These are phyloP conservation scores for Trametopsis cervina DNA, from an alignment of 768 basidiomycete species.

Conservation along the genomic window DNA sequence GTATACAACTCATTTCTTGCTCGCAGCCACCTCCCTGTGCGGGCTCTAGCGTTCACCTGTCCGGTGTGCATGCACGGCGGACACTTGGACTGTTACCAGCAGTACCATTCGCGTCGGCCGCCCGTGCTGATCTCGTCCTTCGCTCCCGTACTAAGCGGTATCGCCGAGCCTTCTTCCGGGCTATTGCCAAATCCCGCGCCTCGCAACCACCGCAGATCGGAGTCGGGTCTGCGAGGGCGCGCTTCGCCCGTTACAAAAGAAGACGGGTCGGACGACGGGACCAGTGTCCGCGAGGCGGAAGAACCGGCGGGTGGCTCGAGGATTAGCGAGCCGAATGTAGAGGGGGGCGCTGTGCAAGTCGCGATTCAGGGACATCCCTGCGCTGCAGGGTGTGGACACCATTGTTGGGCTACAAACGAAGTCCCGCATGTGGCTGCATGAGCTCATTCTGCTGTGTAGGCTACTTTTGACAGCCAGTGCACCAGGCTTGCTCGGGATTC, in stretches of 20 bases:
- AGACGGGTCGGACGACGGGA: conserved; percentile 20
- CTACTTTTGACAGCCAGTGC: too few relatives aligned
- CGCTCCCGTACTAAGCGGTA: conserved; percentile 8
- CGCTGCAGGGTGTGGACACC: conserved; percentile 78
- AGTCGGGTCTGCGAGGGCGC: conserved; percentile 7
- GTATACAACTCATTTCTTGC: conserved; percentile 1
- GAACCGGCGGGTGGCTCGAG: conserved; percentile 5
- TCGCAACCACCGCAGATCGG: conserved; percentile 3
- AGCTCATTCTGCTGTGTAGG: too few relatives aligned
- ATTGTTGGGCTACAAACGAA: conserved; percentile 56
- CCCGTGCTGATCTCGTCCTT: conserved; percentile 38
- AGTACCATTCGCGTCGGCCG: conserved; percentile 55
- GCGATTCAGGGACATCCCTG: conserved; percentile 52
- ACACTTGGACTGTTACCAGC: conserved; percentile 70
- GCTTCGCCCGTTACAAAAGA: not conserved
- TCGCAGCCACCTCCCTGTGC: conserved; percentile 69
- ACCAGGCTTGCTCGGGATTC: too few relatives aligned
- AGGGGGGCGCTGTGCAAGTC: not conserved
- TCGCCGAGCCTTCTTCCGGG: conserved; percentile 17
- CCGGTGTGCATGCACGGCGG: conserved; percentile 76
- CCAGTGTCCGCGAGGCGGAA: conserved; percentile 15
- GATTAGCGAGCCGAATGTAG: conserved; percentile 9
- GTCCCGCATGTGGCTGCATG: too few relatives aligned
- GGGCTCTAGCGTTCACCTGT: conserved; percentile 64
- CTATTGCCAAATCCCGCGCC: conserved; percentile 5